phyloP scores from a whole-genome alignment of 257 asterid genomes.

The Orobanche coerulescens region DNA sequence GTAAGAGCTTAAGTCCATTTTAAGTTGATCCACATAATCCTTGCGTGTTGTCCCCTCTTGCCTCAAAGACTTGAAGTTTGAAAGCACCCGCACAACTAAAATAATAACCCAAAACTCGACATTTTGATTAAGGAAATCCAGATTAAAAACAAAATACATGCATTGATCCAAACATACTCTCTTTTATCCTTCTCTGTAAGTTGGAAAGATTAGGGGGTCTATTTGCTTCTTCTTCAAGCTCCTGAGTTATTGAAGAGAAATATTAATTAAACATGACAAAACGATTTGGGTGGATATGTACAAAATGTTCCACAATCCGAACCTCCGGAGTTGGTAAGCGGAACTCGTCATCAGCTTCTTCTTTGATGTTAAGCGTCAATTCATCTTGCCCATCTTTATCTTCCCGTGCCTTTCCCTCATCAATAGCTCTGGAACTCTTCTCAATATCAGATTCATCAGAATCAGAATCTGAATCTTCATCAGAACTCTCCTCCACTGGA shows the following conservation, averaged over 20 bases:
- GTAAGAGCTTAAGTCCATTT: constrained; percentile 57
- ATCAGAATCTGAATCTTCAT: constrained; percentile 39
- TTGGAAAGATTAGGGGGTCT: constrained; percentile 79
- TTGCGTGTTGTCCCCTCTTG: constrained; percentile 65
- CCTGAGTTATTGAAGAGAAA: constrained; percentile 34
- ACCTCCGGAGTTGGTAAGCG: constrained; percentile 79
- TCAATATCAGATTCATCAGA: constrained; percentile 60
- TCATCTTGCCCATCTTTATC: constrained; percentile 47
- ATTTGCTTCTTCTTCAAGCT: constrained; percentile 72
- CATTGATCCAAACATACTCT: constrained; percentile 41
- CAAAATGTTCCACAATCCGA: constrained; percentile 12
- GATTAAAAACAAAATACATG: not conserved
- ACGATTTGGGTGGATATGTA: not conserved
- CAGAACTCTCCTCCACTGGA: constrained; percentile 31
- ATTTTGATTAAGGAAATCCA: not conserved
- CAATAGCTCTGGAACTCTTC: constrained; percentile 43
- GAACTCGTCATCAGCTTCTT: constrained; percentile 79
- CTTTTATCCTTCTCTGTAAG: constrained; percentile 81
- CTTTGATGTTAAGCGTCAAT: constrained; percentile 48
- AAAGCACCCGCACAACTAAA: constrained; percentile 83
- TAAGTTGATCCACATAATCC: constrained; percentile 70
- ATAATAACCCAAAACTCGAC: constrained; percentile 18
- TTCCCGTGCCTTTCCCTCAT: constrained; percentile 40
- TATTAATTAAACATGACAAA: not conserved
- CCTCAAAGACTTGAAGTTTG: constrained; percentile 68